Evolutionary conservation across 257 asterid genomes (phyloP).

Genomic region (Handroanthus guayacan): DNA sequence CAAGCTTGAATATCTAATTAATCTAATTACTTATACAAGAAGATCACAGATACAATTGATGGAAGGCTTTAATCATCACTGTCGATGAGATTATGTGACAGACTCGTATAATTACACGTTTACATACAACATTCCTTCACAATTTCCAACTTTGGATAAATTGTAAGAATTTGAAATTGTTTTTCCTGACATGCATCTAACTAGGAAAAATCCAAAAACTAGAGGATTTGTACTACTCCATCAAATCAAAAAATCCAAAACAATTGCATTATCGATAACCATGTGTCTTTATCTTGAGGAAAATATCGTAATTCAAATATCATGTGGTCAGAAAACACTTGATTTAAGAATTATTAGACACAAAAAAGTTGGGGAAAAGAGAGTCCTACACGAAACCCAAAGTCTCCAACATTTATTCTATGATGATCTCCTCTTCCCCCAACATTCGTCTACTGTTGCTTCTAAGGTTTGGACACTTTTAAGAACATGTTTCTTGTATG

Average conservation of each 20-base stretch:
- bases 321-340: neutral
- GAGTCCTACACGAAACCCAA: neutral
- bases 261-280: neutral
- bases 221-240: neutral
- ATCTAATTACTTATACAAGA: too few relatives aligned
- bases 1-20: too few relatives aligned
- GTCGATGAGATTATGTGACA: too few relatives aligned
- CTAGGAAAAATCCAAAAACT: neutral
- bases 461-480: neutral
- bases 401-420: neutral
- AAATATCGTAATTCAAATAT: constrained; percentile 6
- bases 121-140: too few relatives aligned
- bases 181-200: neutral
- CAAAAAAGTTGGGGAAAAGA: neutral
- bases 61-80: too few relatives aligned
- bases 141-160: too few relatives aligned
- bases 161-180: too few relatives aligned
- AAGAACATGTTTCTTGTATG: neutral
- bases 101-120: too few relatives aligned
- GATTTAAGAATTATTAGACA: neutral
- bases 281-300: neutral
- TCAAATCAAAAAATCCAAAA: neutral
- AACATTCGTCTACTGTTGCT: neutral
- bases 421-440: neutral
- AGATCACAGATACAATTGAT: too few relatives aligned